Percentiles rank a stretch among this genome's conserved stretches.
Conservation (phyloP, 2,329 filamentous ascomycete genomes). For the Ophiostoma quercus region DNA sequence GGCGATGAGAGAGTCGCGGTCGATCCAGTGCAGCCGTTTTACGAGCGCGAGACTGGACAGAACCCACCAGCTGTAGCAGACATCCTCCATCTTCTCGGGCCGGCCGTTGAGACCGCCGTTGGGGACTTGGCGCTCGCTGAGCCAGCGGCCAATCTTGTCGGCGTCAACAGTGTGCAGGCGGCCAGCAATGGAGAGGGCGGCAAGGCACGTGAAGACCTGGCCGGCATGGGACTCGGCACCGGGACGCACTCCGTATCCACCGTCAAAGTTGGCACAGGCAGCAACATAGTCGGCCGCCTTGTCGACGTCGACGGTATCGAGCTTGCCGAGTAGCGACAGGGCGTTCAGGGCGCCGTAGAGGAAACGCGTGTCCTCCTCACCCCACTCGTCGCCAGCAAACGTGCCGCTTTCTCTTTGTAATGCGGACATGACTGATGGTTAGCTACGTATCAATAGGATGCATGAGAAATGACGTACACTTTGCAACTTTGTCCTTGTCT, state of each 20-base stretch:
- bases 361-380: conserved; percentile 91
- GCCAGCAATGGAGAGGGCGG: conserved; percentile 75
- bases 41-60: conserved; percentile 88
- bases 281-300: conserved; percentile 75
- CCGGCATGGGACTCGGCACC: conserved; percentile 92
- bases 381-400: conserved; percentile 93
- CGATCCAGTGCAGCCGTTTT: conserved; percentile 84
- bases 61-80: conserved; percentile 99
- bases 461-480: conserved; percentile 56
- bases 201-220: conserved; percentile 92
- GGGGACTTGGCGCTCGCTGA: conserved; percentile 85
- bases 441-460: neutral
- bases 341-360: conserved; percentile 87
- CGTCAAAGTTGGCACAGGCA: conserved; percentile 87
- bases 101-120: conserved; percentile 88
- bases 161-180: conserved; percentile 75
- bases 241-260: conserved; percentile 83
- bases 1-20: conserved; percentile 66
- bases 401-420: conserved; percentile 79
- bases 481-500: conserved; percentile 67
- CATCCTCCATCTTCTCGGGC: conserved; percentile 92
- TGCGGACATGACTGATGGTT: conserved; percentile 61
- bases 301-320: conserved; percentile 69
- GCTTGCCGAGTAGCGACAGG: conserved; percentile 71
- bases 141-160: conserved; percentile 79